Evolutionary conservation across 352 stramenopile genomes (phyloP), one percentile per base, ranked within the genome.

Genomic region (Phytopythium helicoides): DNA sequence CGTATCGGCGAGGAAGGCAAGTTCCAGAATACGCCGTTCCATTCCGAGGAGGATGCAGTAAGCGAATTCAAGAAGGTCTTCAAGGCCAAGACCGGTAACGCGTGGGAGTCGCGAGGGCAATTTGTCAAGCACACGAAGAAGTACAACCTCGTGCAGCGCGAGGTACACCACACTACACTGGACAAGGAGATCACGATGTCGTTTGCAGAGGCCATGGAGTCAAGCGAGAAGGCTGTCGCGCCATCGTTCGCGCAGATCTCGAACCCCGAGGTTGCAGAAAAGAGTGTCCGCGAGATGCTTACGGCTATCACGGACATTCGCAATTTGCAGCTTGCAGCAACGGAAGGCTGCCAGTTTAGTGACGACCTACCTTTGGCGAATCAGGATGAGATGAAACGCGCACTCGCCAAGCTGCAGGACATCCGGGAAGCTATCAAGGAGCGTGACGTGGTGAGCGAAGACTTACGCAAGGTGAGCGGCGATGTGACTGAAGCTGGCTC

Each of bases 11-110:
- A 89, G 52, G 66, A 56, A 6, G 78, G 81, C 34, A 89, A 89
- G 47, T 89, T 83, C 40, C 81, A 89, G 58, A 87, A 89, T 55
- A 89, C 79, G 2, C 79, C 79, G 15, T 90, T 90, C 61, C 68
- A 80, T 25, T 54, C 68, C 3, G 54, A 64, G 16, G 58, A 64
- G 3, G 78, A 87, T 22, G 81, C 75, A 0, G 56, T 86, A 19
- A 47, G 25, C 11, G 81, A 92, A 49, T 92, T 92, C 58, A 86
- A 87, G 55, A 92, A 92, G 59, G 86, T 89, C 33, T 92, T 92
- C 52, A 62, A 71, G 3, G 66, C 71, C 25, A 92, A 92, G 60
- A 90, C 82, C 0, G 73, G 75, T 16, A 92, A 89, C 35, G 64
- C 74, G 19, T 92, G 80, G 73, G 64, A 83, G 9, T 58, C 65